phyloP scores from a whole-genome alignment of 306 rosid genomes.

The Dicorynia guianensis region DNA sequence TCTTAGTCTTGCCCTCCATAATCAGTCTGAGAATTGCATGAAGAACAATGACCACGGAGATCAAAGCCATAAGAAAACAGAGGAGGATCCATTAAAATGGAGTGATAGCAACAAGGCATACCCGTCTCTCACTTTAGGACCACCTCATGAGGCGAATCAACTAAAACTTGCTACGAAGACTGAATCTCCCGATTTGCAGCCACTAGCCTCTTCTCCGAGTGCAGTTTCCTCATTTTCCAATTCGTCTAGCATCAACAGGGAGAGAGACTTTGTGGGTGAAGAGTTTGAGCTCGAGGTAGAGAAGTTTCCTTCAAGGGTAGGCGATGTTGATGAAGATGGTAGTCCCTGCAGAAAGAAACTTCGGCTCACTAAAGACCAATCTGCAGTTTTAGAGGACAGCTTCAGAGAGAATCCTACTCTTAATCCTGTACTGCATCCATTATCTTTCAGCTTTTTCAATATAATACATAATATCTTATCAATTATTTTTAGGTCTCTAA shows the following conservation, averaged over 20 bases:
- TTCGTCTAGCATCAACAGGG: constrained; percentile 75
- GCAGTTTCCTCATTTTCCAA: constrained; percentile 74
- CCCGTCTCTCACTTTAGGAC: constrained; percentile 71
- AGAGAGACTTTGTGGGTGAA: constrained; percentile 51
- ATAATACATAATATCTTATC: no score
- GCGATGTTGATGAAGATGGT: constrained; percentile 54
- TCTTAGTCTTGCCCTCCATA: constrained; percentile 54
- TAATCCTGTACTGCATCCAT: constrained; percentile 58
- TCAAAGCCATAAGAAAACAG: constrained; percentile 39
- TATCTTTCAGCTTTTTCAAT: no score
- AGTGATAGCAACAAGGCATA: constrained; percentile 30
- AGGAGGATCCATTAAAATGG: constrained; percentile 50
- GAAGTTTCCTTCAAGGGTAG: constrained; percentile 41
- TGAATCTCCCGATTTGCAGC: constrained; percentile 40
- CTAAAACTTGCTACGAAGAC: constrained; percentile 1
- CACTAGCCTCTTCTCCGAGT: constrained; percentile 53
- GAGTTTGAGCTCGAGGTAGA: constrained; percentile 47
- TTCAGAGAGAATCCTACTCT: constrained; percentile 67
- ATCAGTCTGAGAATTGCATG: constrained; percentile 19
- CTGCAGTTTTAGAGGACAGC: constrained; percentile 71
- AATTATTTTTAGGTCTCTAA: background rate
- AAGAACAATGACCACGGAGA: constrained; percentile 29
- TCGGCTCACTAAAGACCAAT: constrained; percentile 81
- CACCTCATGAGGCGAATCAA: constrained; percentile 36
- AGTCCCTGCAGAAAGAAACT: constrained; percentile 78